These are phyloP conservation scores for Vinca major DNA, from an alignment of 305 asterid species.

Conservation along the genomic window DNA sequence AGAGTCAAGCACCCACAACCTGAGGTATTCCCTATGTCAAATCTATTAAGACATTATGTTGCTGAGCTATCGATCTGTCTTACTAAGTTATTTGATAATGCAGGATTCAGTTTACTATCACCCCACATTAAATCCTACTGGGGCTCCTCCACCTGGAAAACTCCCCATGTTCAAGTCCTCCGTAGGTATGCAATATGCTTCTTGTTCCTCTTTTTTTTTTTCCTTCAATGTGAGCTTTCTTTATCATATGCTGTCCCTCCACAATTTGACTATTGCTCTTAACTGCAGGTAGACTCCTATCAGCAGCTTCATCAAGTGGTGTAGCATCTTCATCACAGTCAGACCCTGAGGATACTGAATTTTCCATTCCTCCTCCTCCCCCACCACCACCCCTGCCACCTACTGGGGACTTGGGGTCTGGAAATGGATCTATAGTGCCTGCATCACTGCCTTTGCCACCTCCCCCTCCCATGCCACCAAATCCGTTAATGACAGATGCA, in stretches of 20 bases:
- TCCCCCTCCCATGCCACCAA: conserved; percentile 87
- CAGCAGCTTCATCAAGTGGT: conserved; percentile 64
- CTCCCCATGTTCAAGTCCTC: conserved; percentile 97
- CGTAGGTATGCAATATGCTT: conserved; percentile 39
- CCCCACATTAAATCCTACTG: conserved; percentile 97
- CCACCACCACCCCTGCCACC: conserved; percentile 58
- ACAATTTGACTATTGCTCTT: conserved; percentile 15
- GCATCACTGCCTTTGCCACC: conserved; percentile 74
- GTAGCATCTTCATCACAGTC: conserved; percentile 54
- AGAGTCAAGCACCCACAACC: conserved; percentile 72
- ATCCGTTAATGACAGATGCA: conserved; percentile 40
- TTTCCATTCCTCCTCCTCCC: conserved; percentile 48
- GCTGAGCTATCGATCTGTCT: conserved; percentile 15
- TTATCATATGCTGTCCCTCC: background rate
- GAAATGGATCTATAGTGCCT: conserved; percentile 44
- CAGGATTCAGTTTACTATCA: conserved; percentile 98
- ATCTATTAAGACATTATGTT: conserved; percentile 9
- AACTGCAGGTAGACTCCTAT: conserved; percentile 66
- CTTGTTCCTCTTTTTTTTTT: background rate
- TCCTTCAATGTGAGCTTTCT: background rate
- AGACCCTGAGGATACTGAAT: conserved; percentile 49
- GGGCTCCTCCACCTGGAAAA: conserved; percentile 99
- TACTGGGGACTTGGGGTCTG: conserved; percentile 44
- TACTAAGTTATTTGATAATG: conserved; percentile 26
- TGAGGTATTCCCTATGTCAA: conserved; percentile 45